Conservation (phyloP, 2,329 filamentous ascomycete species). For the Bipolaris sorokiniana region DNA sequence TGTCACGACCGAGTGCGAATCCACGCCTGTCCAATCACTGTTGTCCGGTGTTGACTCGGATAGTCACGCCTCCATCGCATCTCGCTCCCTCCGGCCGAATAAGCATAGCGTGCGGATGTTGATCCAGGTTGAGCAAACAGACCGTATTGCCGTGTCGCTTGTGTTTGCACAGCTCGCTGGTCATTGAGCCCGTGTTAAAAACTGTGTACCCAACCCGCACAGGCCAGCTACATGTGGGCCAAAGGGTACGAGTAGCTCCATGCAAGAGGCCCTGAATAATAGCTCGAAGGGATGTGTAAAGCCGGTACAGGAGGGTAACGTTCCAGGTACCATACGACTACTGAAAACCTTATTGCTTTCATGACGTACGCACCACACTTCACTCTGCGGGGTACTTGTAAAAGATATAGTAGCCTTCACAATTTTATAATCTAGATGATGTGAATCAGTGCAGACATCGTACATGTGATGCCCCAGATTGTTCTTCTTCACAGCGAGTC, state of each 20-base stretch:
- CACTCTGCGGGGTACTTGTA: neutral
- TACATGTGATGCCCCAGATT: neutral
- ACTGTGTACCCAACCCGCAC: neutral
- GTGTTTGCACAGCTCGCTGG: neutral
- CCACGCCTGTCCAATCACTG: conserved; percentile 24
- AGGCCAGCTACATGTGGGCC: neutral
- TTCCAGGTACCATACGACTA: neutral
- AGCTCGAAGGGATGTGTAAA: neutral
- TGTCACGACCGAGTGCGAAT: conserved; percentile 10
- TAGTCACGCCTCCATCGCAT: conserved; percentile 22
- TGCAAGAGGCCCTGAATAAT: neutral
- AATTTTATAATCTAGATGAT: neutral
- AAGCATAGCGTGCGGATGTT: neutral
- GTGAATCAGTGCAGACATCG: neutral
- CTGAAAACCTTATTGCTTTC: neutral
- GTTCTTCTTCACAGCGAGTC: neutral
- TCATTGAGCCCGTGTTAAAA: neutral
- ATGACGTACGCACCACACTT: neutral
- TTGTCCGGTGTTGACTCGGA: conserved; percentile 14
- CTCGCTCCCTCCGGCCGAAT: conserved; percentile 30
- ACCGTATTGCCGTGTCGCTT: neutral
- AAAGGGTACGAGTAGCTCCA: neutral
- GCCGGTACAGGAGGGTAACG: too few relatives aligned
- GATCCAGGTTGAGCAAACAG: neutral
- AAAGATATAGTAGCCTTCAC: neutral